Percentiles rank a stretch among this genome's conserved stretches.
Conservation (phyloP, 495 filamentous ascomycete species). For the Achaetomiella virescens region DNA sequence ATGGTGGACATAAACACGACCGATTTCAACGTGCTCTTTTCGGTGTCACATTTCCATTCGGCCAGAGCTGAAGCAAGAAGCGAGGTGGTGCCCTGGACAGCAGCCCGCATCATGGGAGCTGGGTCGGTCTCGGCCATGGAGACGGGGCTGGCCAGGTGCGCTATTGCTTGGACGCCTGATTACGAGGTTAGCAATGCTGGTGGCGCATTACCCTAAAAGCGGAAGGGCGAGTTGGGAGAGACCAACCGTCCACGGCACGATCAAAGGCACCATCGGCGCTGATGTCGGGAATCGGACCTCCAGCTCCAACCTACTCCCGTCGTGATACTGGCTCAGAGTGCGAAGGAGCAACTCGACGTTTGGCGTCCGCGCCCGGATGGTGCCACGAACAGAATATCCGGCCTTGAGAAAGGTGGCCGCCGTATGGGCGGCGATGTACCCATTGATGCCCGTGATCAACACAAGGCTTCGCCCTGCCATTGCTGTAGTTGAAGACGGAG, state of each 20-base stretch:
- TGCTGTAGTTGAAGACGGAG: not conserved
- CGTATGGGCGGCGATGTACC: slow-evolving; percentile 50
- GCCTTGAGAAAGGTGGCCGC: slow-evolving; percentile 40
- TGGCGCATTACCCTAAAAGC: no score
- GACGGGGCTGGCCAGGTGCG: slow-evolving; percentile 56
- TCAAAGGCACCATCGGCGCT: slow-evolving; percentile 35
- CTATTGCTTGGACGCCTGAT: slow-evolving; percentile 22
- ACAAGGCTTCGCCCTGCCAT: slow-evolving; percentile 15
- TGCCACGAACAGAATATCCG: slow-evolving; percentile 47
- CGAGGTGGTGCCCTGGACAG: slow-evolving; percentile 65
- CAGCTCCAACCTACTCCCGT: slow-evolving; percentile 30
- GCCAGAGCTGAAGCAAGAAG: slow-evolving; percentile 59
- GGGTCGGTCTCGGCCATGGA: slow-evolving; percentile 54
- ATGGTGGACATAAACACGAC: slow-evolving; percentile 51
- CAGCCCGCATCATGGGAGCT: slow-evolving; percentile 60
- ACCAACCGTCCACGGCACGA: slow-evolving; percentile 34
- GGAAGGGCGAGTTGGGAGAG: no score
- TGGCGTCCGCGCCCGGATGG: slow-evolving; percentile 29
- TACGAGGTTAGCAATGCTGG: no score
- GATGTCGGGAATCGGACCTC: slow-evolving; percentile 39
- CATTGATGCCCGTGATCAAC: slow-evolving; percentile 52
- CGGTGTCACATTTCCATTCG: slow-evolving; percentile 33
- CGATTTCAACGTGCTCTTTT: slow-evolving; percentile 13
- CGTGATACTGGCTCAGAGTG: slow-evolving; percentile 45
- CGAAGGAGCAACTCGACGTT: slow-evolving; percentile 45